Conservation (phyloP, 1,284 basidiomycete species). For the Moesziomyces antarcticus region DNA sequence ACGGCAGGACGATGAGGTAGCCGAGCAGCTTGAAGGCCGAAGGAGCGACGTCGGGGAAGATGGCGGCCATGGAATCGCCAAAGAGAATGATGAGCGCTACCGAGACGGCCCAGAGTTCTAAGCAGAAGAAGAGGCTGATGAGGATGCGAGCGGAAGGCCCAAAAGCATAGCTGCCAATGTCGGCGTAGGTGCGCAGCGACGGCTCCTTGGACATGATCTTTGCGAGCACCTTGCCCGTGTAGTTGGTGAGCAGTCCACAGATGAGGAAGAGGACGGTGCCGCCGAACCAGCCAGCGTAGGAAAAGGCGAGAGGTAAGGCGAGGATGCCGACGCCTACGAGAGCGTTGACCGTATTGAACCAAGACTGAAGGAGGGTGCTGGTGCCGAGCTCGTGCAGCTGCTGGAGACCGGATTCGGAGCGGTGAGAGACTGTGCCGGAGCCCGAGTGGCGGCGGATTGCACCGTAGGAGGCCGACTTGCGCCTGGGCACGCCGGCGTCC, state of each 20-base stretch:
- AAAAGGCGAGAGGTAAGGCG: constrained; percentile 63
- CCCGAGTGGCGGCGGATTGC: constrained; percentile 15
- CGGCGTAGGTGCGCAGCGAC: constrained; percentile 61
- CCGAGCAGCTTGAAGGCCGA: constrained; percentile 58
- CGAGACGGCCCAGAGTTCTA: constrained; percentile 64
- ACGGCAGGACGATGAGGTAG: constrained; percentile 55
- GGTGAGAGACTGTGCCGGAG: constrained; percentile 16
- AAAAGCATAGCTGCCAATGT: constrained; percentile 66
- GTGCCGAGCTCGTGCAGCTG: constrained; percentile 34
- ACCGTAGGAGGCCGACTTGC: constrained; percentile 19
- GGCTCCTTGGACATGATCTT: constrained; percentile 64
- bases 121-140: constrained; percentile 62
- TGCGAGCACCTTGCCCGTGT: constrained; percentile 65
- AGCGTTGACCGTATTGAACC: constrained; percentile 67
- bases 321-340: constrained; percentile 65
- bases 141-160: constrained; percentile 56
- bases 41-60: constrained; percentile 41
- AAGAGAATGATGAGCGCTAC: constrained; percentile 65
- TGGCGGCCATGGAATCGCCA: constrained; percentile 58
- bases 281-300: constrained; percentile 58
- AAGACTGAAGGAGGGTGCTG: constrained; percentile 63
- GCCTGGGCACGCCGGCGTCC: constrained; percentile 1
- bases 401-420: constrained; percentile 17
- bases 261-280: constrained; percentile 57
- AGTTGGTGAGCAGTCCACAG: constrained; percentile 63